Evolutionary conservation across 148 eudicot species (phyloP), one percentile per base, ranked within the genome.

Genomic region (Rhododendron mucronatum): DNA sequence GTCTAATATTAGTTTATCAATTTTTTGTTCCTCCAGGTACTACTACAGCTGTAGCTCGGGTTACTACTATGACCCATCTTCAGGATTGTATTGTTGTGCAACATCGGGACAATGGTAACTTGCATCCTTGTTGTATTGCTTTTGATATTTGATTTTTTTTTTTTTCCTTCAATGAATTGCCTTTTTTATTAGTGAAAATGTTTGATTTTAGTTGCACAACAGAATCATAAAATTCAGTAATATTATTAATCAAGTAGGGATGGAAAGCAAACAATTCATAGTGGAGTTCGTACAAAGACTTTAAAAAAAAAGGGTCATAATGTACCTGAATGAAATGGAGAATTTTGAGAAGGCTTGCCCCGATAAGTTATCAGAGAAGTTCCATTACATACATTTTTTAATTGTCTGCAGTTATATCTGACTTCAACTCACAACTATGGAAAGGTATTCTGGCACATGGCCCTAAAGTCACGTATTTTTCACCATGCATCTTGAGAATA

Each of bases 11-110:
- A 18, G 6, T 33, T 83, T 78, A 18, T 79, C 53, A 47, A 12
- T 47, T 39, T 71, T 79, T 51, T 78, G 57, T 89, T 79, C 73
- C 50, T 45, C n/a, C 92, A 96, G 99, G 55, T 96, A 95, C 89
- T 96, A 96, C 91, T 96, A 95, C 92, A 96, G 97, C 89, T 94
- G 93, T 91, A 94, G 94, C 87, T 90, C 88, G 75, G 99, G 98
- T 53, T 96, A 94, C 87, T 96, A 95, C 80, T 96, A 96, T 92
- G 99, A 96, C 83, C 92, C 99, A 23, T 89, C 95, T 53, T 90
- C 98, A 0, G 91, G 94, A 83, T 87, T 96, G 83, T 96, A 89
- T 83, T 94, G 95, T 88, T 84, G 83, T 89, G 98, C 98, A 83
- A 83, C 95, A 71, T 88, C 98, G 21, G 99, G 99, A 85, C 92